These are phyloP conservation scores for Uronychia setigera DNA, from an alignment of 73 alveolate genomes.

Conservation along the genomic window DNA sequence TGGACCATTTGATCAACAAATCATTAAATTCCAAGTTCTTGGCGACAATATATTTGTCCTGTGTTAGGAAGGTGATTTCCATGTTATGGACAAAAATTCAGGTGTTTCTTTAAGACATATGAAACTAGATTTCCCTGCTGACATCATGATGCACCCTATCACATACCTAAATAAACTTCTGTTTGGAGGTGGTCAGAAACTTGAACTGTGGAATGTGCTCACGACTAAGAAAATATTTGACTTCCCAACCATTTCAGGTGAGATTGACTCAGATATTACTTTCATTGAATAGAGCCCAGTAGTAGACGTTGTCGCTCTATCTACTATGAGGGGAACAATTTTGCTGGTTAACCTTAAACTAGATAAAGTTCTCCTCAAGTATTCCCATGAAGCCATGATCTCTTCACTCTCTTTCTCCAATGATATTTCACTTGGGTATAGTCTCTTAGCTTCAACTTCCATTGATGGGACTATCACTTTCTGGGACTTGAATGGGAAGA, in stretches of 20 bases:
- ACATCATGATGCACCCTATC: conserved; percentile 86
- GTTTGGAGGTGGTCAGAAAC: conserved; percentile 62
- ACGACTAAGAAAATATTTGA: conserved; percentile 71
- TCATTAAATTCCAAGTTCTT: conserved; percentile 71
- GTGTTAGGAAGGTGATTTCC: conserved; percentile 69
- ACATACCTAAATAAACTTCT: conserved; percentile 86
- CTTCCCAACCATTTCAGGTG: conserved; percentile 64
- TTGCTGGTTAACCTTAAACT: conserved; percentile 72
- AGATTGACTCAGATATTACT: conserved; percentile 66
- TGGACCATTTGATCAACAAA: conserved; percentile 58
- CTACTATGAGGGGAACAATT: conserved; percentile 69
- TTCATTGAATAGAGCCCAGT: conserved; percentile 83
- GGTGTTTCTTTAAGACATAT: conserved; percentile 40
- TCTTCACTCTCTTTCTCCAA: conserved; percentile 75
- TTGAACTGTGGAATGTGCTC: conserved; percentile 81
- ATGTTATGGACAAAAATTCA: conserved; percentile 62
- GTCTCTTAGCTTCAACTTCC: conserved; percentile 79
- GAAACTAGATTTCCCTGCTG: conserved; percentile 50
- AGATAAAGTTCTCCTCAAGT: conserved; percentile 68
- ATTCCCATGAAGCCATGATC: conserved; percentile 68
- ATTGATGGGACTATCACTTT: conserved; percentile 57
- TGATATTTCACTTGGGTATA: conserved; percentile 65
- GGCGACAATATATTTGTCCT: conserved; percentile 68
- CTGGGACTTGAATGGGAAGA: conserved; percentile 90
- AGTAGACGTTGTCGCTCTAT: conserved; percentile 81